phyloP scores from a whole-genome alignment of 495 filamentous ascomycete genomes.

The Aspergillus ostianus region DNA sequence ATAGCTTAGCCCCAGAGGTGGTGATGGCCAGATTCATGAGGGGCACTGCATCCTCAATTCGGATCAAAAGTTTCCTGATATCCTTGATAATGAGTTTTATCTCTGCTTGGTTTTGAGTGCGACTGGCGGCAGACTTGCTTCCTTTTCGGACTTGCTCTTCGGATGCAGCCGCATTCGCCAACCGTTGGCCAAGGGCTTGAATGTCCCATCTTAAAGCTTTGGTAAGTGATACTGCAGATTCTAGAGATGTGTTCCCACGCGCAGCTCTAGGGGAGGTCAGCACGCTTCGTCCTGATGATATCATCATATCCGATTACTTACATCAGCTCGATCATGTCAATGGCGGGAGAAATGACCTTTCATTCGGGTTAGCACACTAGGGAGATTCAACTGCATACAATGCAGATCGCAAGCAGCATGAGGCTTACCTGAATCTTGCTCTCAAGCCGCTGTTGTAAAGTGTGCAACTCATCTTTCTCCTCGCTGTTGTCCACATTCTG shows the following conservation, averaged over 20 bases:
- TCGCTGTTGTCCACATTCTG: conserved; percentile 65
- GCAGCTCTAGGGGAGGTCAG: conserved; percentile 58
- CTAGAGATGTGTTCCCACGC: conserved; percentile 90
- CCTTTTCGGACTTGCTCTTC: conserved; percentile 58
- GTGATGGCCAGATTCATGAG: conserved; percentile 94
- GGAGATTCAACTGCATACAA: neutral
- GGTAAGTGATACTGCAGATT: conserved; percentile 82
- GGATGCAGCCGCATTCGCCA: conserved; percentile 66
- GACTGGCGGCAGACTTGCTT: conserved; percentile 47
- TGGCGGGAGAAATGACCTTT: conserved; percentile 85
- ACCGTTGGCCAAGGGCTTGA: conserved; percentile 72
- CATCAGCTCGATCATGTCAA: conserved; percentile 94
- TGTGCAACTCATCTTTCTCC: conserved; percentile 65
- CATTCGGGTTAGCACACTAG: conserved; percentile 1
- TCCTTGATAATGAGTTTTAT: conserved; percentile 69
- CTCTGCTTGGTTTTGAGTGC: conserved; percentile 53
- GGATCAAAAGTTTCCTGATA: conserved; percentile 69
- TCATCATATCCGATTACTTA: conserved; percentile 35
- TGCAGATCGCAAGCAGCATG: neutral
- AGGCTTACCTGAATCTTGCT: conserved; percentile 75
- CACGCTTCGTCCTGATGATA: neutral
- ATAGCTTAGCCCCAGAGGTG: conserved; percentile 85
- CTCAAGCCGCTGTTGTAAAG: conserved; percentile 72
- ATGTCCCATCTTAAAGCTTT: conserved; percentile 88
- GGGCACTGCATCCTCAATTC: conserved; percentile 92